Evolutionary conservation across 1,284 basidiomycete species (phyloP), one percentile per base, ranked within the genome.

Genomic region (Cryptococcus jaspeensis): DNA sequence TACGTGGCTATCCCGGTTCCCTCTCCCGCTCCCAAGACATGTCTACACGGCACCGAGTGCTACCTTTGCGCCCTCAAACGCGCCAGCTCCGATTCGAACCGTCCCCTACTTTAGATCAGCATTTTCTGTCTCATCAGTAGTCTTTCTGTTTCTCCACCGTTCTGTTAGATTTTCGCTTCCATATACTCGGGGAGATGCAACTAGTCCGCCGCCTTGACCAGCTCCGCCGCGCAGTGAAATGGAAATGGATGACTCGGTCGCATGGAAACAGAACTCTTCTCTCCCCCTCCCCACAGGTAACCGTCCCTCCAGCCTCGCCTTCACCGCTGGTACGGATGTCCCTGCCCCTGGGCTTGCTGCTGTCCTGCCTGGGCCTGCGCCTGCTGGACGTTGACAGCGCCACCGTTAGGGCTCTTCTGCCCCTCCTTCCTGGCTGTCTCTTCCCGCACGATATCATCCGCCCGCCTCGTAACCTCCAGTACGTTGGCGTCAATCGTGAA

Each of bases 401-500:
- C 20, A 16, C 55, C 62, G 25, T 63, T 65, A 32, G 64, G 60
- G 42, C 65, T 61, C 56, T 69, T 62, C 35, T 58, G 46, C 37
- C 55, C 49, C 44, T 74, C 71, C 55, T 73, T 72, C 53, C 66
- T 50, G 32, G 55, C 60, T 38, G 57, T 40, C 50, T 69, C 64
- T 40, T 71, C 72, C 8, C 58, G 58, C 11, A 72, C 59, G 38
- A 68, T 56, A 32, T 55, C 51, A 4, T 52, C 54, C 11, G 72
- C 74, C 22, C 66, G 61, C 50, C 65, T 57, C 23, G 74, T 74
- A 16, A 61, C 60, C 59, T 76, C 74, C 37, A 76, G 55, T 35
- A 67, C 46, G n/a, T 60, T 55, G 16, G 63, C 54, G 48, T 74
- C 71, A 47, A 77, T 61, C 42, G 65, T 66, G 46, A 72, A 76